Base-by-base conservation (phyloP, 805 yeast genomes). In the Candida nitratophila region DNA sequence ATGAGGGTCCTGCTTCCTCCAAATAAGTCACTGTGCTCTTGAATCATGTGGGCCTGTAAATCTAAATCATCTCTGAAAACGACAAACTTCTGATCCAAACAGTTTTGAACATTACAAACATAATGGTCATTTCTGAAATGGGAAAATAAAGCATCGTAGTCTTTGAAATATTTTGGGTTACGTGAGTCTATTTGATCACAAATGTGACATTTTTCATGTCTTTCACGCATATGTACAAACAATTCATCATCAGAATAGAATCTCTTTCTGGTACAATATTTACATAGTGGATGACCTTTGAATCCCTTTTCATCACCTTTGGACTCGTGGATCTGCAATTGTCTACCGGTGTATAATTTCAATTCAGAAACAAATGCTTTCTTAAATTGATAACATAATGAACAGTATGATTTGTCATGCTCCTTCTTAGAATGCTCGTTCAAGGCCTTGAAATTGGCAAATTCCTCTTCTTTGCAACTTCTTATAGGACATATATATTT, bases 241-340 rank as follows among this genome's bases (percentile, higher is more conserved):
- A 89, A 70, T 59, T 90, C 98, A 59, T 91, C 96, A 34, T 80
- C 86, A 0, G 96, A 86, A 59, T 93, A 93, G 60, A 86, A 90
- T 45, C 95, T 65, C 51, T 69, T 74, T 2, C 79, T 79, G 3
- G 73, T 64, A 62, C 99, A 93, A 60, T 86, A 85, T 50, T 76
- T 76, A 70, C 99, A 93, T 49, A 71, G 67, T 0, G 98, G 97
- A 60, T 90, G 98, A 0, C 98, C 98, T 11, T 63, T 70, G 61
- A 90, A 90, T 0, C 96, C 96, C 8, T 68, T 67, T 35, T 69
- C 73, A 54, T 90, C 96, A 41, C 96, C 97, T 33, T 67, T 70
- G 3, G 71, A 62, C 57, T 83, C 82, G 63, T 93, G 99, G 37
- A 64, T 71, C 47, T 77, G 79, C 37, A 91, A 69, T 52, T 79